phyloP scores from a whole-genome alignment of 2,329 filamentous ascomycete species.

The Xylariaceae sp. region DNA sequence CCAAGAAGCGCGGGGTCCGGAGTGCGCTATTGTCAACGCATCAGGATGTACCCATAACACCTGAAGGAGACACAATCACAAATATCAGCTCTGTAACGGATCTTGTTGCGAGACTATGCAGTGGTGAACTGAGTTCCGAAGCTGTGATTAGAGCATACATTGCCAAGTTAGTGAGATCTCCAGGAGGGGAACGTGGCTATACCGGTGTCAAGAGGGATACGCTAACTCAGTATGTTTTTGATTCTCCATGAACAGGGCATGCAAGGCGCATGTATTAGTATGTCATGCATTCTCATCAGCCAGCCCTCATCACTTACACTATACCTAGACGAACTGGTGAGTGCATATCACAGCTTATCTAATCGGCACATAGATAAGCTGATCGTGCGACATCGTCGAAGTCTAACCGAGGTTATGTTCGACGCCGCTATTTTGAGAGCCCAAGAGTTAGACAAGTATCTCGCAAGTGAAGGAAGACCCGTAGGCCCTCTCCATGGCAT shows the following conservation, averaged over 20 bases:
- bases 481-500: conserved; percentile 25
- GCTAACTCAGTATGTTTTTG: background rate
- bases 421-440: conserved; percentile 21
- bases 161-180: conserved; percentile 12
- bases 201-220: no score
- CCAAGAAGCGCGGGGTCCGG: no score
- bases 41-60: no score
- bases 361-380: no score
- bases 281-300: no score
- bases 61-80: no score
- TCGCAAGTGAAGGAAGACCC: conserved; percentile 8
- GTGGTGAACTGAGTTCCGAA: conserved; percentile 18
- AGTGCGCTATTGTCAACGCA: no score
- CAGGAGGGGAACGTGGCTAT: background rate
- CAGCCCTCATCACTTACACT: background rate
- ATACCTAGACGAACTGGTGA: conserved; percentile 22
- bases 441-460: conserved; percentile 20
- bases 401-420: conserved; percentile 27
- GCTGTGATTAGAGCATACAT: conserved; percentile 20
- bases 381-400: no score
- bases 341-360: no score
- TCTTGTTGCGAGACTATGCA: conserved; percentile 11
- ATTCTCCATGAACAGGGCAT: conserved; percentile 1
- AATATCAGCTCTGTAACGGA: background rate
- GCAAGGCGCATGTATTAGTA: no score